Evolutionary conservation across 2,329 filamentous ascomycete genomes (phyloP).

Genomic region (Talaromyces albobiverticillius): DNA sequence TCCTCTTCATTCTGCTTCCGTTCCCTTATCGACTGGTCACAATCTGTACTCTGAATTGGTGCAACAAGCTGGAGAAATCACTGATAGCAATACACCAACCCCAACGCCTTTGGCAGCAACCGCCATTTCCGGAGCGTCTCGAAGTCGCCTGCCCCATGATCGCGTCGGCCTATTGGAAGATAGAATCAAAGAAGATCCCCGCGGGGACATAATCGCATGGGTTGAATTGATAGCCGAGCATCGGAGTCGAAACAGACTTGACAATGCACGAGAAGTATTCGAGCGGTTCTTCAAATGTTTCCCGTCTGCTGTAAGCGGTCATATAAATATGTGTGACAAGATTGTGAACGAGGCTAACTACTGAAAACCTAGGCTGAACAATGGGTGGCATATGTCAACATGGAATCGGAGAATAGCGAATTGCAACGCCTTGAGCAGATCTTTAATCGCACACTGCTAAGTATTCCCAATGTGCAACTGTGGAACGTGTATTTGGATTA

Average conservation of each 20-base stretch:
- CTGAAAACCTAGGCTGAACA: conserved; percentile 70
- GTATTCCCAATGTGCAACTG: conserved; percentile 76
- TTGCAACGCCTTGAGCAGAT: conserved; percentile 76
- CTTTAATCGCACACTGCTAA: conserved; percentile 75
- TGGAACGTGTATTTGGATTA: conserved; percentile 96
- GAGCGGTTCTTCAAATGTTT: conserved; percentile 85
- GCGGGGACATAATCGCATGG: conserved; percentile 92
- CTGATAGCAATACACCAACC: conserved; percentile 38
- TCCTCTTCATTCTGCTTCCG: conserved; percentile 38
- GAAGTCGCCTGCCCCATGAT: conserved; percentile 66
- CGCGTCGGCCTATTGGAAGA: conserved; percentile 79
- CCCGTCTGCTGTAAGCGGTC: conserved; percentile 76
- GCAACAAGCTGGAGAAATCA: conserved; percentile 27
- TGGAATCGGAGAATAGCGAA: conserved; percentile 86
- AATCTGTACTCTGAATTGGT: conserved; percentile 35
- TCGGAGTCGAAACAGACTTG: conserved; percentile 74
- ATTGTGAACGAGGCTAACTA: conserved; percentile 31
- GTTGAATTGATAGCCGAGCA: conserved; percentile 81
- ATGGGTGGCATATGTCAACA: conserved; percentile 83
- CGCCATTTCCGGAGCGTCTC: conserved; percentile 44
- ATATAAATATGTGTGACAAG: conserved; percentile 3
- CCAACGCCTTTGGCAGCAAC: conserved; percentile 21
- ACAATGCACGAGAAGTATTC: conserved; percentile 76
- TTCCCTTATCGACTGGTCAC: conserved; percentile 43
- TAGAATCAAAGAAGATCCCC: conserved; percentile 85